Conservation (phyloP, 441 rosid species). For the Populus hybrid region DNA sequence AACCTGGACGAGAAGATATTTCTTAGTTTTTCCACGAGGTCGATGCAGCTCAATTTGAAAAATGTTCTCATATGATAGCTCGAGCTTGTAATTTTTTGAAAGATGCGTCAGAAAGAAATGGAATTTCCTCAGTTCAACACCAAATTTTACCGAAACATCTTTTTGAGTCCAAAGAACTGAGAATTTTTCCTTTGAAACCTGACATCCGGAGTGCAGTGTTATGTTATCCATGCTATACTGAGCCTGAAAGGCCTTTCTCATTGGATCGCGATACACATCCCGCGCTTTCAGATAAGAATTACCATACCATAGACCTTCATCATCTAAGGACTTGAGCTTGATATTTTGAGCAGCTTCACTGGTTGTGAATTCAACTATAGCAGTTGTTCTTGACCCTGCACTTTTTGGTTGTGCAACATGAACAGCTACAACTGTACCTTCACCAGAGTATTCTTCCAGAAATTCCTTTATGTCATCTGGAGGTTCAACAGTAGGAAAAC, state of each 20-base stretch:
- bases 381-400: constrained; percentile 25
- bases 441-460: constrained; percentile 31
- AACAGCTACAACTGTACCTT: constrained; percentile 28
- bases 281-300: constrained; percentile 15
- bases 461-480: constrained; percentile 23
- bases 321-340: neutral
- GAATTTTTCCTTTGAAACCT: constrained; percentile 19
- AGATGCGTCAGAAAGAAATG: constrained; percentile 25
- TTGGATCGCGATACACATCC: no score
- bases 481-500: constrained; percentile 29
- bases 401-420: constrained; percentile 16
- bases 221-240: neutral
- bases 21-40: constrained; percentile 9
- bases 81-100: constrained; percentile 36
- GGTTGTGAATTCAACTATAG: constrained; percentile 34
- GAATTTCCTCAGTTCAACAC: constrained; percentile 22
- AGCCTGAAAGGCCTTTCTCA: neutral
- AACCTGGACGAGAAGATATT: constrained; percentile 10
- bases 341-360: constrained; percentile 19
- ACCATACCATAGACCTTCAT: neutral
- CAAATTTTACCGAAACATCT: constrained; percentile 25
- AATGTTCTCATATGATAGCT: constrained; percentile 38
- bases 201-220: constrained; percentile 6
- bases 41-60: constrained; percentile 31
- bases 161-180: constrained; percentile 34